Conservation (phyloP, 129 eudicot species). For the Centella asiatica region DNA sequence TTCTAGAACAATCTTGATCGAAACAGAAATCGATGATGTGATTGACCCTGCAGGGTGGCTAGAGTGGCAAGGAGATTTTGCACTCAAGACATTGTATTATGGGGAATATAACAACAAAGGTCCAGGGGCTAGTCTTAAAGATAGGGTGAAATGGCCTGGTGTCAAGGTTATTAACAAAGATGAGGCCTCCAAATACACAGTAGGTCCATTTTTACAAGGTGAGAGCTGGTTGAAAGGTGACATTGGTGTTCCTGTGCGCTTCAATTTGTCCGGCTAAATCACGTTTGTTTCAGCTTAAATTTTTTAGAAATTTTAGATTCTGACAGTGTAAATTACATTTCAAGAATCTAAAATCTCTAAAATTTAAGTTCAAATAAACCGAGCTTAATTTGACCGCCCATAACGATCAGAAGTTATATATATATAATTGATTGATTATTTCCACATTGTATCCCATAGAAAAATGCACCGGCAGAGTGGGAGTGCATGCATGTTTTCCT, state of each 20-base stretch:
- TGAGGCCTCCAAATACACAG: conserved; percentile 20
- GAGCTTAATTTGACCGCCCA: no score
- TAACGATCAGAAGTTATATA: no score
- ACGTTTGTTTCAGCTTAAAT: no score
- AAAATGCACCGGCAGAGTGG: background rate
- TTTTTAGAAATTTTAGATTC: no score
- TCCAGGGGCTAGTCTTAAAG: conserved; percentile 15
- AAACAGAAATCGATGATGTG: conserved; percentile 15
- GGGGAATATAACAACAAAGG: conserved; percentile 30
- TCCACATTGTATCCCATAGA: no score
- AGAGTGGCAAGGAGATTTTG: conserved; percentile 24
- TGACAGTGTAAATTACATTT: no score
- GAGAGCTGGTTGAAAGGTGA: conserved; percentile 23
- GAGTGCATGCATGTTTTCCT: background rate
- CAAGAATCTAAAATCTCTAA: no score
- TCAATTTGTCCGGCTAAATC: background rate
- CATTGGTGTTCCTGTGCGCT: conserved; percentile 13
- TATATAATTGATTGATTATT: no score
- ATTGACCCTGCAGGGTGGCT: conserved; percentile 27
- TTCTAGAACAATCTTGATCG: conserved; percentile 30
- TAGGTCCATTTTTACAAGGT: conserved; percentile 22
- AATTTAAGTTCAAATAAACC: no score
- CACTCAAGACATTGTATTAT: conserved; percentile 21
- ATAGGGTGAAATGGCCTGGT: conserved; percentile 31
- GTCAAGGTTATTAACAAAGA: conserved; percentile 13